Evolutionary conservation across 331 rosid genomes (phyloP).

Genomic region (Malus hybrid): DNA sequence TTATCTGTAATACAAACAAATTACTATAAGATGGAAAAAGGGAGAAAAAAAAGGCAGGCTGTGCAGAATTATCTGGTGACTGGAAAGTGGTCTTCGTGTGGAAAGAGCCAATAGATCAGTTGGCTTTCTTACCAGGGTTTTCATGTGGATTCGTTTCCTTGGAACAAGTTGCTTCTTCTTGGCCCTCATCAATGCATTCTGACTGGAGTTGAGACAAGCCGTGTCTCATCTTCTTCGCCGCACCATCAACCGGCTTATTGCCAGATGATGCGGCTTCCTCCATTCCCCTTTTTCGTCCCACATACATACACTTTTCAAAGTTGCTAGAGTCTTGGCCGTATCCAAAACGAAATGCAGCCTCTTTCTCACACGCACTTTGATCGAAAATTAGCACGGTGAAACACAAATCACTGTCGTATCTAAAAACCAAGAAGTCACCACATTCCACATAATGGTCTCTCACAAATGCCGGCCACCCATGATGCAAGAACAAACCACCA

Average conservation of each 20-base stretch:
- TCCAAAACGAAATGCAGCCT: slow-evolving; percentile 54
- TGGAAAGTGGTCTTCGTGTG: not conserved
- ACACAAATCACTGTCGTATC: slow-evolving; percentile 56
- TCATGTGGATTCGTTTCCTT: slow-evolving; percentile 23
- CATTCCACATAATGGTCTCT: slow-evolving; percentile 56
- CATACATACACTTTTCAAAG: slow-evolving; percentile 1
- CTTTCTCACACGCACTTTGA: slow-evolving; percentile 81
- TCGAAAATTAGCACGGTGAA: slow-evolving; percentile 76
- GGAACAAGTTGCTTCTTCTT: slow-evolving; percentile 33
- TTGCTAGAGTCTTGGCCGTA: slow-evolving; percentile 41
- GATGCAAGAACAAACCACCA: slow-evolving; percentile 47
- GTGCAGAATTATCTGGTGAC: not conserved
- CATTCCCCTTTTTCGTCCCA: slow-evolving; percentile 44
- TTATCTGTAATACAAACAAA: no score
- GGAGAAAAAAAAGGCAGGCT: no score
- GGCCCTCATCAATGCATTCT: slow-evolving; percentile 11
- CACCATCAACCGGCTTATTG: slow-evolving; percentile 27
- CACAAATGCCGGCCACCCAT: slow-evolving; percentile 72
- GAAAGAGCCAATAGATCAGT: slow-evolving; percentile 17
- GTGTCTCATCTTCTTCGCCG: slow-evolving; percentile 47
- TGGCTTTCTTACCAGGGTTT: slow-evolving; percentile 33
- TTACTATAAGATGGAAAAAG: no score
- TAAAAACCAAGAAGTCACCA: slow-evolving; percentile 83
- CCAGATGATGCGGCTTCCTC: slow-evolving; percentile 36
- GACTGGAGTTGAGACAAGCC: not conserved